Conservation (phyloP, 2,329 filamentous ascomycete species). For the Ascochyta rabiei region DNA sequence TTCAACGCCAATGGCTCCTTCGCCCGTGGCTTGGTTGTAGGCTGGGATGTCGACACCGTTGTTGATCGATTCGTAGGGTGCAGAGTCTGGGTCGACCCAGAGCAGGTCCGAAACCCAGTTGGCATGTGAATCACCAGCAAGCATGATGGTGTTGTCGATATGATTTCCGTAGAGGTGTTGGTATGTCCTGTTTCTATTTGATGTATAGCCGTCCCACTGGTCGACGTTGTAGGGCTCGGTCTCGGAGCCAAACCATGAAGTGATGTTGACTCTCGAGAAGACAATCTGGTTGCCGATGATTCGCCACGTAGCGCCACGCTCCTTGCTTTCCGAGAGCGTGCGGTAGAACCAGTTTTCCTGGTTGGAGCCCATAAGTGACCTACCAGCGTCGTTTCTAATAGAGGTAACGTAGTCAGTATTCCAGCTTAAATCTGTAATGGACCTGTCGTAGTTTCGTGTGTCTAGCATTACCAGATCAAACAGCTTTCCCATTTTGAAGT, state of each 20-base stretch:
- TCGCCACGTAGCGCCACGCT: constrained; percentile 69
- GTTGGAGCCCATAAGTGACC: constrained; percentile 70
- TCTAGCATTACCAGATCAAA: constrained; percentile 51
- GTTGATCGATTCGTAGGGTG: constrained; percentile 18
- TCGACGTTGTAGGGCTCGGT: constrained; percentile 54
- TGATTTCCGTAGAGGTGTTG: constrained; percentile 67
- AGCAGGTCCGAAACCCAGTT: constrained; percentile 58
- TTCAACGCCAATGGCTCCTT: constrained; percentile 51
- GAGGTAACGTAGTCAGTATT: constrained; percentile 64
- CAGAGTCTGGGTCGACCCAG: constrained; percentile 40
- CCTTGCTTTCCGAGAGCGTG: constrained; percentile 53
- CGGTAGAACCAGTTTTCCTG: constrained; percentile 69
- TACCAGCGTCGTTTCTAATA: constrained; percentile 68
- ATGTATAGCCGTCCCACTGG: constrained; percentile 62
- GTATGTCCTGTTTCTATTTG: constrained; percentile 72
- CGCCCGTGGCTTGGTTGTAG: constrained; percentile 45
- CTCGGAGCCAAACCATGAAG: constrained; percentile 8
- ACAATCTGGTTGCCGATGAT: constrained; percentile 70
- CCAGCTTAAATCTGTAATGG: constrained; percentile 44
- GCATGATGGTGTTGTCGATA: constrained; percentile 73
- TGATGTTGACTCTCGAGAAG: constrained; percentile 29
- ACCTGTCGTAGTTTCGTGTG: constrained; percentile 47
- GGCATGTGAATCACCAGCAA: constrained; percentile 71
- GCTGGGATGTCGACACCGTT: constrained; percentile 23
- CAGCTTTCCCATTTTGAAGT: constrained; percentile 48